Evolutionary conservation across 163 green algal genomes (phyloP).

Genomic region (Chlorella variabilis): DNA sequence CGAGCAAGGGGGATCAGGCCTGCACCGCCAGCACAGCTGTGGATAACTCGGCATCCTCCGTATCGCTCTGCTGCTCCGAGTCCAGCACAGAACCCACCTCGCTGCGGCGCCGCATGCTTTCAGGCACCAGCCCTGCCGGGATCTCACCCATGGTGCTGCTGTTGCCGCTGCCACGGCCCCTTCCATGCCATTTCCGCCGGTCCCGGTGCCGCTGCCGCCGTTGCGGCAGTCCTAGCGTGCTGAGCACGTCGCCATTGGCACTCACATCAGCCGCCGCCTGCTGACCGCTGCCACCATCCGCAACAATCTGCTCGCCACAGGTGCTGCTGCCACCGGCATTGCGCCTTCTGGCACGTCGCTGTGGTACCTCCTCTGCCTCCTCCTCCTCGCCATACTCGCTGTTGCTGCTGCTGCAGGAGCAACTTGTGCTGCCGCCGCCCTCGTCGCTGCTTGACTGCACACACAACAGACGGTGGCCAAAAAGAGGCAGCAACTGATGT

Average conservation of each 20-base stretch:
- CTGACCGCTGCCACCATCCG: not conserved
- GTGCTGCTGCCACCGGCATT: not conserved
- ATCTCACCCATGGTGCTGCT: slow-evolving; percentile 1
- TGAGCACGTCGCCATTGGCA: not conserved
- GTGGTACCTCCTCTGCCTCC: not conserved
- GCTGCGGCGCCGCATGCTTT: slow-evolving; percentile 14
- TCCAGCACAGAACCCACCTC: slow-evolving; percentile 29
- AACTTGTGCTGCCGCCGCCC: not conserved
- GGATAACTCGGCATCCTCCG: slow-evolving; percentile 1
- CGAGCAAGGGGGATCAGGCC: too few species aligned
- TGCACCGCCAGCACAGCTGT: not conserved
- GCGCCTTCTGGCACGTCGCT: too few species aligned
- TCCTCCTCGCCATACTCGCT: not conserved
- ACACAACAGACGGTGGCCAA: too few species aligned
- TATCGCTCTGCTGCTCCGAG: slow-evolving; percentile 19
- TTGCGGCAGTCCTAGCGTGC: not conserved
- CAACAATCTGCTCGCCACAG: too few species aligned
- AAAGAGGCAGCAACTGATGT: too few species aligned
- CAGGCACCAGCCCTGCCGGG: not conserved
- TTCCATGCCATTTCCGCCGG: not conserved
- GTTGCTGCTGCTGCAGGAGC: not conserved
- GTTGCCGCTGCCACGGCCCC: not conserved
- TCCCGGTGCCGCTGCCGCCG: not conserved
- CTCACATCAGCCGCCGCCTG: not conserved
- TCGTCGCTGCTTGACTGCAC: not conserved